Evolutionary conservation across 2,329 filamentous ascomycete species (phyloP).

Genomic region (Fusarium nelsonii): DNA sequence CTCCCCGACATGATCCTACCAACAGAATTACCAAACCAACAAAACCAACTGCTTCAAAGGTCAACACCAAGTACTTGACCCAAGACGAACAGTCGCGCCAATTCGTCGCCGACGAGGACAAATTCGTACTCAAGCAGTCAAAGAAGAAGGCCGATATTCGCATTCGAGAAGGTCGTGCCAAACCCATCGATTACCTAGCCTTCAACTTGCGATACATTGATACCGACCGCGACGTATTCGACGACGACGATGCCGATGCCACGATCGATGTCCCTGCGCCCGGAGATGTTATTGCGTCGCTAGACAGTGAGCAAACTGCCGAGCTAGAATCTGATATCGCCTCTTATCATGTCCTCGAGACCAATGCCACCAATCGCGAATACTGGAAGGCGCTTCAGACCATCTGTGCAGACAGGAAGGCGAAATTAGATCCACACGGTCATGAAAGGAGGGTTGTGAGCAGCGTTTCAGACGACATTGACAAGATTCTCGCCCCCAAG

Average conservation of each 20-base stretch:
- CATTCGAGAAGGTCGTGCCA: conserved; percentile 89
- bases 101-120: conserved; percentile 95
- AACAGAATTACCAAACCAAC: conserved; percentile 67
- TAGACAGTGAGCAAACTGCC: conserved; percentile 74
- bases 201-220: conserved; percentile 93
- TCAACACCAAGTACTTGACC: conserved; percentile 66
- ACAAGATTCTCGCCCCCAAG: conserved; percentile 87
- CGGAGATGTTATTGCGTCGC: conserved; percentile 80
- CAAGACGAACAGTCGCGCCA: conserved; percentile 82
- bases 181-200: conserved; percentile 92
- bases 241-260: conserved; percentile 82
- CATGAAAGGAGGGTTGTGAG: conserved; percentile 80
- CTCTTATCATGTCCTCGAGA: conserved; percentile 85
- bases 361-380: conserved; percentile 79
- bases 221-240: conserved; percentile 83
- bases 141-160: conserved; percentile 98
- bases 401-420: conserved; percentile 81
- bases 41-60: conserved; percentile 47
- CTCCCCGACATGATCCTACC: conserved; percentile 66
- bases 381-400: conserved; percentile 94
- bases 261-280: conserved; percentile 83
- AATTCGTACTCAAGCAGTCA: conserved; percentile 94
- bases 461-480: conserved; percentile 88
- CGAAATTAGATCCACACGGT: conserved; percentile 71
- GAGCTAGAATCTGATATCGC: conserved; percentile 86